Evolutionary conservation across 1,139 yeast species (phyloP).

Genomic region (Protomyces gravidus): DNA sequence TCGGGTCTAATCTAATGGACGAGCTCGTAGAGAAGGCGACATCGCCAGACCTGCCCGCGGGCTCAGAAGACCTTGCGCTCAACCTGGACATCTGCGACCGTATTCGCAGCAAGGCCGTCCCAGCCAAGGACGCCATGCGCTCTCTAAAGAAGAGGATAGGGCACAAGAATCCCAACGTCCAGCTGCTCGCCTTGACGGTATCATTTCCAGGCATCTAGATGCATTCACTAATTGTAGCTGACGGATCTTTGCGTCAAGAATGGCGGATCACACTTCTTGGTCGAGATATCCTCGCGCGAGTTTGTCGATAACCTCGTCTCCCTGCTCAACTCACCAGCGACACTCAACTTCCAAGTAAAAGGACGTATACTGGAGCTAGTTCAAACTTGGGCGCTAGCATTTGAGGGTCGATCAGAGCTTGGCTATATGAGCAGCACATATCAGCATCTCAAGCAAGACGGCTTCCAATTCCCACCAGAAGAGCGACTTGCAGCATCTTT

Average conservation of each 20-base stretch:
- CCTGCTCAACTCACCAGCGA: slow-evolving; percentile 39
- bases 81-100: slow-evolving; percentile 86
- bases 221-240: slow-evolving; percentile 42
- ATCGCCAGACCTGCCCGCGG: slow-evolving; percentile 83
- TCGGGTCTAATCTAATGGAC: slow-evolving; percentile 32
- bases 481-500: slow-evolving; percentile 48
- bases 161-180: slow-evolving; percentile 67
- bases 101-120: slow-evolving; percentile 77
- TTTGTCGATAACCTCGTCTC: slow-evolving; percentile 62
- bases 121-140: slow-evolving; percentile 80
- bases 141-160: slow-evolving; percentile 69
- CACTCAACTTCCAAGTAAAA: slow-evolving; percentile 53
- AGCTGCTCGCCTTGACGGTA: slow-evolving; percentile 56
- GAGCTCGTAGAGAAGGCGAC: slow-evolving; percentile 51
- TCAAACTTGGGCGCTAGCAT: slow-evolving; percentile 73
- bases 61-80: slow-evolving; percentile 74
- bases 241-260: slow-evolving; percentile 86
- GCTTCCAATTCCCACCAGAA: slow-evolving; percentile 60
- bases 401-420: slow-evolving; percentile 64
- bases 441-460: slow-evolving; percentile 57
- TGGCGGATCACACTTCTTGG: slow-evolving; percentile 80
- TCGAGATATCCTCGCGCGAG: slow-evolving; percentile 76
- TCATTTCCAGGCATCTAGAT: background rate
- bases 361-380: slow-evolving; percentile 58
- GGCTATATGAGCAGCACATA: slow-evolving; percentile 62